Percentiles rank a stretch among this genome's conserved stretches.
Conservation (phyloP, 495 filamentous ascomycete genomes). For the Trichoderma reesei region DNA sequence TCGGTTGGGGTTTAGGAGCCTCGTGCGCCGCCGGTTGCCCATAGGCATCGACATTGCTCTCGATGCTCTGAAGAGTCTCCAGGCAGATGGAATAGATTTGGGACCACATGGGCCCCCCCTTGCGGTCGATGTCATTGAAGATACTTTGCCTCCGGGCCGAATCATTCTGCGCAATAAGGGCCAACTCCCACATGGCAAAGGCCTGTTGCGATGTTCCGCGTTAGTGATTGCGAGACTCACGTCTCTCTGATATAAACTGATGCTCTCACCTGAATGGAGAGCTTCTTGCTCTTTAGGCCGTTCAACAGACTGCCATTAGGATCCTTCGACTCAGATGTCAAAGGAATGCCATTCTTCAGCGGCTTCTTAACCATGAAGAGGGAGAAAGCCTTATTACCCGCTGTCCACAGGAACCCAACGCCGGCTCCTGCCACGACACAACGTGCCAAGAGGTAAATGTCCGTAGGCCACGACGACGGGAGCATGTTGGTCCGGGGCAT, state of each 20-base stretch:
- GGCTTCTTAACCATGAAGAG: slow-evolving; percentile 70
- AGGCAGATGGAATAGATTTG: slow-evolving; percentile 63
- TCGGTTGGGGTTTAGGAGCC: slow-evolving; percentile 21
- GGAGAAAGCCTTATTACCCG: slow-evolving; percentile 65
- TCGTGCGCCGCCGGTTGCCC: slow-evolving; percentile 36
- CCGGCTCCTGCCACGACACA: slow-evolving; percentile 56
- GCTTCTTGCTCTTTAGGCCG: slow-evolving; percentile 68
- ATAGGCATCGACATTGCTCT: slow-evolving; percentile 50
- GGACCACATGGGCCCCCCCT: slow-evolving; percentile 66
- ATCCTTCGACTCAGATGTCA: slow-evolving; percentile 76
- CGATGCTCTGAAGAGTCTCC: slow-evolving; percentile 53
- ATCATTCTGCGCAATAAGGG: slow-evolving; percentile 63
- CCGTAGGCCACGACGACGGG: slow-evolving; percentile 48
- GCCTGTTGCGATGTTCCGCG: slow-evolving; percentile 28
- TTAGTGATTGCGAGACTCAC: background rate
- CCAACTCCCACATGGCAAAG: slow-evolving; percentile 89
- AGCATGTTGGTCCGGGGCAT: slow-evolving; percentile 60
- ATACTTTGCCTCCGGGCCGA: slow-evolving; percentile 67
- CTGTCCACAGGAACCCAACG: slow-evolving; percentile 61
- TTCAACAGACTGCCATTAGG: slow-evolving; percentile 84
- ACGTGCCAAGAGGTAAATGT: slow-evolving; percentile 45
- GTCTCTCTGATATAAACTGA: background rate
- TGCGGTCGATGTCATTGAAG: slow-evolving; percentile 82
- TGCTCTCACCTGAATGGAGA: slow-evolving; percentile 44
- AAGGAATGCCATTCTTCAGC: slow-evolving; percentile 69